Evolutionary conservation across 2,329 filamentous ascomycete genomes (phyloP), one percentile per base, ranked within the genome.

Genomic region (Penicillium hesseltinei): DNA sequence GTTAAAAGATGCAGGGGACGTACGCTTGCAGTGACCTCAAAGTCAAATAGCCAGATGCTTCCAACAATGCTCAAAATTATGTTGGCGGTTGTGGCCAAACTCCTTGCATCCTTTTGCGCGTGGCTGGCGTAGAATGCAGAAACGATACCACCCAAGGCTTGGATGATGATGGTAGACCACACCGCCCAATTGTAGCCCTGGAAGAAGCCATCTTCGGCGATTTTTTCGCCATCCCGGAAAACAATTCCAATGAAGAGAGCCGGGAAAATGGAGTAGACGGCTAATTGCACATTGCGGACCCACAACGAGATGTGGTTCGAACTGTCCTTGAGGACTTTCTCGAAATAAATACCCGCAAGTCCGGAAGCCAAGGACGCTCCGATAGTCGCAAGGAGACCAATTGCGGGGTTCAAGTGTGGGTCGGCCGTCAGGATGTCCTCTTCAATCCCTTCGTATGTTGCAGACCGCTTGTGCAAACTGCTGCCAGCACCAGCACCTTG

Each of bases 271-370:
- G 92, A 96, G 78, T 96, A 99, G 70, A 97, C 90, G 0, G 92
- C 92, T 25, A 99, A 80, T 74, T 99, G 94, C 46, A 97, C 89
- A 72, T 97, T 99, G 60, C 94, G 88, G 43, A 94, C 88, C 94
- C 94, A 99, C 15, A 97, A 82, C 0, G 91, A 93, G 6, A 88
- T 88, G 47, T 86, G 83, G 2, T 83, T 82, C 0, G 84, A 82
- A n/a, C 89, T 89, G 63, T 96, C 89, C 73, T 95, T 96, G 54
- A 97, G 80, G 3, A 97, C 87, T 76, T 95, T 97, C 73, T 97
- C 78, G 62, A 80, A 79, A 51, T 77, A 79, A 3, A 79, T 91
- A 0, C 92, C 90, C 0, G 91, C 93, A 48, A 96, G 78, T 3
- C 92, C 92, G 1, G 92, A 96, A 8, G 94, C 83, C 10, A 87